Evolutionary conservation across 768 basidiomycete genomes (phyloP), one percentile per base, ranked within the genome.

Genomic region (Myochromella boudieri): DNA sequence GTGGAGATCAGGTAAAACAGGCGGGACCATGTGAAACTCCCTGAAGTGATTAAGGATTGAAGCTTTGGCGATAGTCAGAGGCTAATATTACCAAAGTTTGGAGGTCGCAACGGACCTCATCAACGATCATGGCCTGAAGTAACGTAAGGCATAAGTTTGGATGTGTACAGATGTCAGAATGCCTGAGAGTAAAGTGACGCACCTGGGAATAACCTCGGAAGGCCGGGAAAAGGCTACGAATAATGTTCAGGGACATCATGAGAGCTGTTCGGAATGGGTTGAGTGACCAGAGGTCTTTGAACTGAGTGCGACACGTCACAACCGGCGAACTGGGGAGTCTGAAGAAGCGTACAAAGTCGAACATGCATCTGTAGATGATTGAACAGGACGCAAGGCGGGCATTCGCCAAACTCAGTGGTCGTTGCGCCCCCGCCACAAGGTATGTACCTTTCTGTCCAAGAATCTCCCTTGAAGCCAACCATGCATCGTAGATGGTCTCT

Each of bases 191-290:
- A 43, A 49, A 46, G 31, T 44, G 52, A 62, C 68, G 45, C 48
- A 77, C 78, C 68, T 91, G 90, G 7, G 90, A 90, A 70, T 89
- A 91, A 51, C 87, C 85, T 67, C 87, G 80, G 65, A 87, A 85
- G 8, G 88, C 90, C 27, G 89, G 89, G 60, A 91, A 82, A 48
- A 85, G 68, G 51, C 87, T 90, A 55, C 87, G 79, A 48, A 84
- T 56, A 42, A 91, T 66, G 63, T 89, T 86, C 54, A 90, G 68
- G 49, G 75, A 46, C 63, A 91, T 68, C 81, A 91, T 84, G 44
- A 87, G 68, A n/a, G 77, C 69, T 17, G 85, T 82, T 48, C 87
- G 77, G 38, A 82, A 55, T 26, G 87, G 89, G 55, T 91, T 85
- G 26, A 85, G 66, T 41, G 62, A 60, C 61, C 72, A 73, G 25